Evolutionary conservation across 345 rosid genomes (phyloP).

Genomic region (Brassica incana): DNA sequence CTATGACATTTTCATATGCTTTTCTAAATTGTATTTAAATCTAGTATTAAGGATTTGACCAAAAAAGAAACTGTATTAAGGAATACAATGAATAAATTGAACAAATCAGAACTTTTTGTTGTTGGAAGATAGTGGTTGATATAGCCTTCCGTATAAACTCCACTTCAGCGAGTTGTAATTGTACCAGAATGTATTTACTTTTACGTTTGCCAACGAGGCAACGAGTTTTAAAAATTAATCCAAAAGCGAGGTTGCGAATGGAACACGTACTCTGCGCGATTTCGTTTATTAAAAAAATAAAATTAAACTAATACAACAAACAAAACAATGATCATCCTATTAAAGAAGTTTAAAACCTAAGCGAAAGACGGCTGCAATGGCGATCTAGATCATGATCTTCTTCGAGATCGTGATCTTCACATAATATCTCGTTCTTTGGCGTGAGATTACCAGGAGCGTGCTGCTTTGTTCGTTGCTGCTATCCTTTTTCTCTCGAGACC

Average conservation of each 20-base stretch:
- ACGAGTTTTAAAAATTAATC: background rate
- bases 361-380: no score
- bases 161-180: slow-evolving; percentile 24
- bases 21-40: background rate
- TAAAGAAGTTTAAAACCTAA: no score
- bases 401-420: no score
- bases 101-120: slow-evolving; percentile 3
- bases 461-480: no score
- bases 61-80: no score
- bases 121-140: background rate
- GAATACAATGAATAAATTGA: no score
- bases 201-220: slow-evolving; percentile 26
- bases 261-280: slow-evolving; percentile 35
- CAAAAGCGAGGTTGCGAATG: slow-evolving; percentile 12
- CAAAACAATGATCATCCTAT: background rate
- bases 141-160: slow-evolving; percentile 1
- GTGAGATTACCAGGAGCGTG: no score
- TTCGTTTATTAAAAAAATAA: background rate
- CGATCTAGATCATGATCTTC: no score
- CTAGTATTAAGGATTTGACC: background rate
- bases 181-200: slow-evolving; percentile 12
- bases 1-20: background rate
- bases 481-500: no score
- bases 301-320: background rate
- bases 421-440: no score